A percentile compares a stretch with the other conserved stretches of the same genome.
Conservation (phyloP, 768 basidiomycete species). For the Mrakia gelida region DNA sequence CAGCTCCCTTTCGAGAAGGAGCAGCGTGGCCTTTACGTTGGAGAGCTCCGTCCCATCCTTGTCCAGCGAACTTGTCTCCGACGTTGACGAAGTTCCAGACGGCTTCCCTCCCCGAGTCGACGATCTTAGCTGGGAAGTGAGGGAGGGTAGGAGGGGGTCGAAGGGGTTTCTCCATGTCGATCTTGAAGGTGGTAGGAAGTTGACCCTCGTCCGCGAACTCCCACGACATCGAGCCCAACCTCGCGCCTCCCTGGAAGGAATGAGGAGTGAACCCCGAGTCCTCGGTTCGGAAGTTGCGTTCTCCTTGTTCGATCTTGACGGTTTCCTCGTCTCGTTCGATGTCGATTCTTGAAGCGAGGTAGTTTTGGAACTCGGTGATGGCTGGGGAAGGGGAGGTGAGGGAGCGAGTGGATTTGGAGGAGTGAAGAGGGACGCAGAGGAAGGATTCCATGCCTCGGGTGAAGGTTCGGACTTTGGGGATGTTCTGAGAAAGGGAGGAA, state of each 20-base stretch:
- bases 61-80: constrained; percentile 30
- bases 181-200: constrained; percentile 18
- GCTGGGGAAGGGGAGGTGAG: constrained; percentile 3
- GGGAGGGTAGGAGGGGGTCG: constrained; percentile 24
- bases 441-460: constrained; percentile 29
- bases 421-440: constrained; percentile 22
- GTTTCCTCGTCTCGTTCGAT: constrained; percentile 30
- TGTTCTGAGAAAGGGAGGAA: not conserved
- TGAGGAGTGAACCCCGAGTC: constrained; percentile 13
- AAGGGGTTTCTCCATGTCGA: constrained; percentile 28
- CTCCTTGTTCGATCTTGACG: constrained; percentile 17
- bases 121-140: constrained; percentile 14
- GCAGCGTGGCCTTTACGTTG: not conserved
- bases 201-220: constrained; percentile 28
- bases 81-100: constrained; percentile 30
- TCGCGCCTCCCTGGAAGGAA: not conserved
- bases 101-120: not conserved
- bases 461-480: constrained; percentile 17
- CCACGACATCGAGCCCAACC: constrained; percentile 18
- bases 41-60: constrained; percentile 25
- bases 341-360: constrained; percentile 30
- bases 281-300: constrained; percentile 14
- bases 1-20: constrained; percentile 8
- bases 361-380: constrained; percentile 1
- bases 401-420: not conserved